A percentile compares a stretch with the other conserved stretches of the same genome.
Conservation (phyloP, 805 yeast genomes). For the Nakazawaea anatomiae region DNA sequence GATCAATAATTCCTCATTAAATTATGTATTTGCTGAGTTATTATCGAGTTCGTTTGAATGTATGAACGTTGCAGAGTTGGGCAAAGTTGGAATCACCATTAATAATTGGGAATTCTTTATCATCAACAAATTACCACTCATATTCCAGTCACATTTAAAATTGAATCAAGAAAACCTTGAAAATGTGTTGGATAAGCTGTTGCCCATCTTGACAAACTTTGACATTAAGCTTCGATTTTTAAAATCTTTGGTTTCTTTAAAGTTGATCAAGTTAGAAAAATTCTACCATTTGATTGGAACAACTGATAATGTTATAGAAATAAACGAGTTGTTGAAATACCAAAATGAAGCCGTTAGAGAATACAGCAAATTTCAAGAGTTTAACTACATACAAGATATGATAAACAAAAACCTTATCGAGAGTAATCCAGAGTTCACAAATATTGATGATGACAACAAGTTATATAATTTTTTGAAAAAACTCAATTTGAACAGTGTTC, state of each 20-base stretch:
- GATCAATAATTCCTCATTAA: conserved; percentile 1
- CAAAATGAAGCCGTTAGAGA: conserved; percentile 22
- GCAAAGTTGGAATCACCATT: neutral
- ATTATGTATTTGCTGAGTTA: conserved; percentile 7
- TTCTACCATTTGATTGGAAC: conserved; percentile 4
- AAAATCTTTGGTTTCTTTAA: conserved; percentile 4
- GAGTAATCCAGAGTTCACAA: conserved; percentile 40
- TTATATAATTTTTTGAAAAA: conserved; percentile 42
- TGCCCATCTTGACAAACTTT: neutral
- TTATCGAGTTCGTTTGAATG: conserved; percentile 7
- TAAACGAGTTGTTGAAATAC: conserved; percentile 24
- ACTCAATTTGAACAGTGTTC: conserved; percentile 31
- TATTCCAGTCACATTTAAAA: conserved; percentile 1
- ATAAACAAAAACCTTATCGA: conserved; percentile 26
- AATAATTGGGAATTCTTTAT: conserved; percentile 8
- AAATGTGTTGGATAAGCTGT: conserved; percentile 3
- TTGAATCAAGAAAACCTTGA: conserved; percentile 6
- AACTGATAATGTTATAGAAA: conserved; percentile 22
- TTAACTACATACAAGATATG: conserved; percentile 21
- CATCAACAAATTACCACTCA: conserved; percentile 3
- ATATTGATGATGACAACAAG: conserved; percentile 41
- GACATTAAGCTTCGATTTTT: conserved; percentile 2
- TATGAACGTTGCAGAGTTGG: neutral
- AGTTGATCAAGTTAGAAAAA: conserved; percentile 8
- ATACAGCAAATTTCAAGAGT: conserved; percentile 18